Evolutionary conservation across 2,329 filamentous ascomycete species (phyloP), one percentile per base, ranked within the genome.

Genomic region (Biscogniauxia mediterranea): DNA sequence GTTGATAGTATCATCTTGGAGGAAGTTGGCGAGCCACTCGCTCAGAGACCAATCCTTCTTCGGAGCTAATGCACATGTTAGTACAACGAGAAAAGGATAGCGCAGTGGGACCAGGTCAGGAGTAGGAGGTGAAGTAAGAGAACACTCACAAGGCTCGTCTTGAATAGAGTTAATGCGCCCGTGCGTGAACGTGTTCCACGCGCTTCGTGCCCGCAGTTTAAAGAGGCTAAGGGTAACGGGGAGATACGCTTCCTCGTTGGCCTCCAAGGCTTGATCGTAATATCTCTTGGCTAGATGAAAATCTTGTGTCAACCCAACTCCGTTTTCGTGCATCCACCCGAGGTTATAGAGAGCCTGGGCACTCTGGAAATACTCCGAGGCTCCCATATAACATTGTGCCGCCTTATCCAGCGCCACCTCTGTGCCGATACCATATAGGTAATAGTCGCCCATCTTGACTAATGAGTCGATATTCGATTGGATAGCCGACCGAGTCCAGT

Each of bases 321-420:
- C 95, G 71, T 98, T 97, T 77, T 99, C 95, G 72, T 99, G 93
- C 94, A 99, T 98, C 95, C 95, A 99, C 5, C 95, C 96, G 15
- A 99, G 81, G 70, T 99, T 98, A 85, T 93, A 99, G 60, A 97
- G 86, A 15, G 96, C 95, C 77, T 99, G 96, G 2, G 94, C 95
- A 69, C 92, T 96, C 72, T 93, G 90, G 68, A 94, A 88, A 62
- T 91, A 93, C 72, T 99, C 95, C 0, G 93, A 93, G 1, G 95
- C 95, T 3, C 92, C 91, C 57, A 91, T 89, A 71, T 99, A 99
- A 79, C 95, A 99, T 52, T 90, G 88, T 0, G 93, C 93, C 5
- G 96, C 96, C 75, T 97, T 97, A 69, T 93, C 89, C 19, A 90
- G 79, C 66, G 96, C 90, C 0, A 80, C 70, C 7, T 85, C 79